Evolutionary conservation across 1,284 basidiomycete genomes (phyloP), one percentile per base, ranked within the genome.

Genomic region (Puccinia hordei): DNA sequence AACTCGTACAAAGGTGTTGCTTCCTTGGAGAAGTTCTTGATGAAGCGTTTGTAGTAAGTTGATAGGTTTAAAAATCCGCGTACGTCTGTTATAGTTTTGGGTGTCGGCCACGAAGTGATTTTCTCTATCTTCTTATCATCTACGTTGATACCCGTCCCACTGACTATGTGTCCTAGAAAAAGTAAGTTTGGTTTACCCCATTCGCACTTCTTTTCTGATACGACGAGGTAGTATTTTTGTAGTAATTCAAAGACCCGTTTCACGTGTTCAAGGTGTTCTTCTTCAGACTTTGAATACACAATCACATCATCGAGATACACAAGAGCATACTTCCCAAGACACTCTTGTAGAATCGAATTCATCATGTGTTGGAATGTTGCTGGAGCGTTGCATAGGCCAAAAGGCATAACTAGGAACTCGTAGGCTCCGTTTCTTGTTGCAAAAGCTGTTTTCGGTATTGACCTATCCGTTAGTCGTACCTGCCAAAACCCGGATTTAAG

Each of bases 351-450:
- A 12, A 41, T 41, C 6, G 38, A 6, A 41, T 41, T 41, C 38
- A 41, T 85, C 0, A 85, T 83, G 0, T 84, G 82, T 71, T 88
- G 87, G 72, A 82, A 82, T 15, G 65, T 75, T 19, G 68, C 51
- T 0, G 81, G 82, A 1, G 82, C 38, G 38, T 41, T 41, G 38
- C 38, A 41, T 12, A 41, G 12, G 6, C 38, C 38, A 41, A 41
- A 41, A 77, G 72, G 81, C 49, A 73, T 57, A 13, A 57, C 72
- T 30, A 15, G 15, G 12, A 19, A 73, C 33, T 73, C 24, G 10
- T 55, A 73, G 46, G 49, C 27, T 19, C 72, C 46, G 1, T 19
- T 19, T 27, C 49, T 5, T 12, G 24, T 30, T 3, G 24, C 19
- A 22, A 73, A 55, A n/a, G 72, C 72, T 6, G 72, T 55, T 12